Evolutionary conservation across 1,139 yeast species (phyloP), one percentile per base, ranked within the genome.

Genomic region (Magnusiomyces suaveolens): DNA sequence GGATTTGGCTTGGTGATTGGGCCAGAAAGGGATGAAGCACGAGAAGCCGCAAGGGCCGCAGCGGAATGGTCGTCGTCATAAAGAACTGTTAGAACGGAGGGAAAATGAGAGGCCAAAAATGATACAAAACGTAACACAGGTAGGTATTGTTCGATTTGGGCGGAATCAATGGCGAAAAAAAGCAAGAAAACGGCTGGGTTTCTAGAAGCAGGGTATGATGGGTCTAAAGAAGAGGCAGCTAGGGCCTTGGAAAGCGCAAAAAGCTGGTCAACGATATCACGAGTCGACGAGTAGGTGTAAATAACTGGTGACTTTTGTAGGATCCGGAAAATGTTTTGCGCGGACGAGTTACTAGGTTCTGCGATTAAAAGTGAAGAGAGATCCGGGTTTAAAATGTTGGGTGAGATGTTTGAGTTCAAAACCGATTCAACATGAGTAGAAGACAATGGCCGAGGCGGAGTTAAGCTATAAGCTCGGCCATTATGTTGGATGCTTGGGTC

Each of bases 101-200:
- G 56, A 14, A 52, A 14, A 21, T 47, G 50, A 52, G 50, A 55
- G 10, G 52, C 50, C 10, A 50, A 43, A 33, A 51, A 55, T 6
- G 54, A 50, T 20, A 50, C 32, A 41, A 50, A 55, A 18, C 57
- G 53, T 8, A 55, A 48, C 2, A 55, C 47, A 16, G 57, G 51
- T n/a, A 47, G 38, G 12, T 55, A 50, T 10, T 24, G 32, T 12
- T 38, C 51, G n/a, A 41, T 41, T n/a, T 41, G 25, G 6, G 3
- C 14, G 14, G 25, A 6, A 21, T 20, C 44, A 16, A 41, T 20
- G 4, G 44, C 23, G 16, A 41, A 21, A 41, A 41, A 41, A 25
- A 41, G 8, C 3, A 20, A 16, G 20, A 41, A 41, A 6, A 41
- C 25, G 2, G 44, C 18, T 20, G 44, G 23, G 18, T 36, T 36